phyloP scores from a whole-genome alignment of 805 yeast species.

The Hanseniaspora opuntiae region DNA sequence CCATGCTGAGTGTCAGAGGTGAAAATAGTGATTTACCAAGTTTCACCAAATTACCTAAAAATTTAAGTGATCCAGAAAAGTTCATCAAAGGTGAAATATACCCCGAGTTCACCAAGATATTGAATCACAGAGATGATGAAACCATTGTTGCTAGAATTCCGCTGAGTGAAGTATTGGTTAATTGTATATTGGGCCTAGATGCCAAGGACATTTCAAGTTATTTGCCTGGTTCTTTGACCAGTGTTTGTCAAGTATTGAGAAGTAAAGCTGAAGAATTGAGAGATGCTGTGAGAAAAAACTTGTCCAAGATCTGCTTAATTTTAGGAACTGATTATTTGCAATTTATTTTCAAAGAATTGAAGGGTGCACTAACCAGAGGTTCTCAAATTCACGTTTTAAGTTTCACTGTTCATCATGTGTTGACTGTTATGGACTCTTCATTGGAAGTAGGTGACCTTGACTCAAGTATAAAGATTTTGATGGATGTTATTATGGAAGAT shows the following conservation, averaged over 20 bases:
- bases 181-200: constrained; percentile 49
- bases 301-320: constrained; percentile 47
- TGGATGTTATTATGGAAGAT: constrained; percentile 77
- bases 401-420: constrained; percentile 64
- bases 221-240: constrained; percentile 72
- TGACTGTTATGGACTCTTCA: constrained; percentile 36
- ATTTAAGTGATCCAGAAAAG: constrained; percentile 27
- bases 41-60: constrained; percentile 27
- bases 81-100: constrained; percentile 46
- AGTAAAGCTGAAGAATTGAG: constrained; percentile 76
- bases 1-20: constrained; percentile 21
- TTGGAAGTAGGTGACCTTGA: constrained; percentile 64
- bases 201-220: constrained; percentile 40
- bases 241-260: constrained; percentile 77
- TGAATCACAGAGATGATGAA: constrained; percentile 61
- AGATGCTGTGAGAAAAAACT: constrained; percentile 66
- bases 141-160: constrained; percentile 65
- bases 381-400: constrained; percentile 89
- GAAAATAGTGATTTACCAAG: constrained; percentile 15
- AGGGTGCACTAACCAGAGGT: constrained; percentile 68
- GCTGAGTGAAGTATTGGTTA: constrained; percentile 64
- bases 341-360: constrained; percentile 66
- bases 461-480: constrained; percentile 44
- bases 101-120: constrained; percentile 46
- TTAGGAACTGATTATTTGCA: constrained; percentile 64